phyloP scores from a whole-genome alignment of 352 stramenopile species.

The Phytopythium mirpurense region DNA sequence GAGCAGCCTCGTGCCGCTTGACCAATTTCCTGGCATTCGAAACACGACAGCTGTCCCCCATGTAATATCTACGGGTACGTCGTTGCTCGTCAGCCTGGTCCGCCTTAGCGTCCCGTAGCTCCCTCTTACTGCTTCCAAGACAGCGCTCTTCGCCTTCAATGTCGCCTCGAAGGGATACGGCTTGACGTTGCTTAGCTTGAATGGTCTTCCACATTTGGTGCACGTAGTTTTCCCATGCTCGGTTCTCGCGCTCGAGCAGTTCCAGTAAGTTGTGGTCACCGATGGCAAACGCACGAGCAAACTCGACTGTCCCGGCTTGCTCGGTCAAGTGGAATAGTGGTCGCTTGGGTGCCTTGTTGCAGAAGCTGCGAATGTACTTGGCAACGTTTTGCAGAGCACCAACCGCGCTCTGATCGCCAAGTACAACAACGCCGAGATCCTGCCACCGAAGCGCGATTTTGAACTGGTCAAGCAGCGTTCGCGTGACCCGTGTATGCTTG shows the following conservation, averaged over 20 bases:
- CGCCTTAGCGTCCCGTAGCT: neutral
- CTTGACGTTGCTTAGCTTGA: constrained; percentile 14
- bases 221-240: constrained; percentile 16
- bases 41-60: neutral
- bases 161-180: neutral
- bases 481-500: constrained; percentile 10
- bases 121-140: neutral
- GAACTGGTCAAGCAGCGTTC: constrained; percentile 20
- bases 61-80: no score
- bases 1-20: neutral
- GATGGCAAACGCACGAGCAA: constrained; percentile 19
- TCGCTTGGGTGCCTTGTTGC: constrained; percentile 12
- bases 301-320: constrained; percentile 29
- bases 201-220: constrained; percentile 10
- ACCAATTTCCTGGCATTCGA: neutral
- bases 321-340: constrained; percentile 42
- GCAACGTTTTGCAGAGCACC: constrained; percentile 24
- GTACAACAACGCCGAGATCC: constrained; percentile 27
- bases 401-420: constrained; percentile 23
- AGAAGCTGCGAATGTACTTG: constrained; percentile 28
- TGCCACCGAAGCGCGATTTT: constrained; percentile 36
- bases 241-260: constrained; percentile 7
- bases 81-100: no score
- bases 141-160: neutral
- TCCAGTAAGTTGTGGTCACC: constrained; percentile 8